phyloP scores from a whole-genome alignment of 2,329 filamentous ascomycete species.

The Harringtonia aguacate region DNA sequence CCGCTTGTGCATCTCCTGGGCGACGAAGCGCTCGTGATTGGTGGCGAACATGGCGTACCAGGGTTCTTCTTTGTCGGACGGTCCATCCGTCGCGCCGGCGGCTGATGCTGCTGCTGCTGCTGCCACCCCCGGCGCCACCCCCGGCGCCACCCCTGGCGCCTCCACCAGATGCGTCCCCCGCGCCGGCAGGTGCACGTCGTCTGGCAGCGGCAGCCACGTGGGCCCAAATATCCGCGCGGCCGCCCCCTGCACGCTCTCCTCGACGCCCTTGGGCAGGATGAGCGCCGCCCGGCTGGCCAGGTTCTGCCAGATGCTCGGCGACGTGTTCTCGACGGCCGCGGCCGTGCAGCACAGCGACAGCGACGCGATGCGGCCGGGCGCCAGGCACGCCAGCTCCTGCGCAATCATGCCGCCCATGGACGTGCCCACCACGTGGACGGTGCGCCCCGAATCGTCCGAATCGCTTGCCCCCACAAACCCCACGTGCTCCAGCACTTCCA shows the following conservation, averaged over 20 bases:
- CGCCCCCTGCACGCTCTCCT: constrained; percentile 53
- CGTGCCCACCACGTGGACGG: constrained; percentile 62
- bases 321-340: constrained; percentile 48
- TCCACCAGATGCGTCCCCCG: constrained; percentile 12
- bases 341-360: constrained; percentile 53
- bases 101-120: background rate
- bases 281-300: constrained; percentile 44
- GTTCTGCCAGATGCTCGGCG: constrained; percentile 50
- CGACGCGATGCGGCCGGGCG: constrained; percentile 41
- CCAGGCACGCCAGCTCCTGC: constrained; percentile 59
- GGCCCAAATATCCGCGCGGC: constrained; percentile 56
- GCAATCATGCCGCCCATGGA: constrained; percentile 90
- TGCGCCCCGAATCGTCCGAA: constrained; percentile 11
- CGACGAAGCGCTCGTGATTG: constrained; percentile 75
- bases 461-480: constrained; percentile 36
- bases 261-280: constrained; percentile 60
- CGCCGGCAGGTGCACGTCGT: constrained; percentile 40
- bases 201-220: constrained; percentile 51
- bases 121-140: background rate
- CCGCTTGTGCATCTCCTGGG: constrained; percentile 67
- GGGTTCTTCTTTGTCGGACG: no score
- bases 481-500: constrained; percentile 60
- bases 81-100: no score
- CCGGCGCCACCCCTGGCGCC: constrained; percentile 4
- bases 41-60: constrained; percentile 43